These are phyloP conservation scores for Morella rubra DNA, from an alignment of 306 rosid genomes.

Conservation along the genomic window DNA sequence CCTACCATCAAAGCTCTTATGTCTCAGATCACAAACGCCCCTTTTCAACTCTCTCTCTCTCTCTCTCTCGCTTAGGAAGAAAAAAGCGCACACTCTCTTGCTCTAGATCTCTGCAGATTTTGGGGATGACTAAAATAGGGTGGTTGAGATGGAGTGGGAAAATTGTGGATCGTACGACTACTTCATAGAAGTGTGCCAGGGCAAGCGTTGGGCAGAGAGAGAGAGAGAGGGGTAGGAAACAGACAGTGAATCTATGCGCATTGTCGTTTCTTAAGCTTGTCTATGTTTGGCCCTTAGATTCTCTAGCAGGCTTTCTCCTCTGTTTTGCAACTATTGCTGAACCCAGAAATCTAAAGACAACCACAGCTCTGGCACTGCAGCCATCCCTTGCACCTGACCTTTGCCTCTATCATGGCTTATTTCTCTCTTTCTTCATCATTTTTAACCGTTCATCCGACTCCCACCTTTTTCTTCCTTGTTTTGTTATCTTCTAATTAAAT, in stretches of 20 bases:
- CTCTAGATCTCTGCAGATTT: background rate
- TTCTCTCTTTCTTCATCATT: slow-evolving; percentile 29
- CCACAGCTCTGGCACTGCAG: slow-evolving; percentile 16
- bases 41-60: slow-evolving; percentile 23
- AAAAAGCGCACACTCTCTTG: slow-evolving; percentile 10
- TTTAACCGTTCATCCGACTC: slow-evolving; percentile 23
- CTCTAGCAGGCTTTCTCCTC: slow-evolving; percentile 66
- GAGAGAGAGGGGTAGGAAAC: slow-evolving; percentile 8
- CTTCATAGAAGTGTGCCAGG: slow-evolving; percentile 24
- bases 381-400: slow-evolving; percentile 15
- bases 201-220: slow-evolving; percentile 11
- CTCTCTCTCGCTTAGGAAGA: background rate
- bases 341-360: slow-evolving; percentile 32
- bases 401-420: slow-evolving; percentile 28
- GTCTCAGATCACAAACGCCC: slow-evolving; percentile 22
- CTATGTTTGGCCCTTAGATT: slow-evolving; percentile 70
- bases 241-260: slow-evolving; percentile 41
- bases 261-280: slow-evolving; percentile 56
- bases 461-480: no score
- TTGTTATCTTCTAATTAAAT: no score
- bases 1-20: slow-evolving; percentile 35
- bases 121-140: slow-evolving; percentile 17
- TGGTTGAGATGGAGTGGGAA: background rate
- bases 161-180: slow-evolving; percentile 24
- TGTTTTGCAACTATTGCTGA: slow-evolving; percentile 46